A percentile compares a stretch with the other conserved stretches of the same genome.
phyloP scores from a whole-genome alignment of 2,329 filamentous ascomycete genomes.

The Hirsutella thompsonii region DNA sequence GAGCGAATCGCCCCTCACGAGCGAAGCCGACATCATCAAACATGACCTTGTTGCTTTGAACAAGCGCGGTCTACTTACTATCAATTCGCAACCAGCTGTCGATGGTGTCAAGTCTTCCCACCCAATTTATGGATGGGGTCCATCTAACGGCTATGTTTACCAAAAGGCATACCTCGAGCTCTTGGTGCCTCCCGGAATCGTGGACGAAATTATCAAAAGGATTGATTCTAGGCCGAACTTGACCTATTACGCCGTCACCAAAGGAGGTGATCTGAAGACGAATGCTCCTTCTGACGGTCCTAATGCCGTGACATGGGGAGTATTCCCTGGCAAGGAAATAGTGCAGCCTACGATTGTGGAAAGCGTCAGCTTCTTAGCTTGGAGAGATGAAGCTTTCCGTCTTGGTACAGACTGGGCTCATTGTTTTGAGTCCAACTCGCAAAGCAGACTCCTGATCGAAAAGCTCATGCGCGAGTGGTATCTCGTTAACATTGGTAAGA shows the following conservation, averaged over 20 bases:
- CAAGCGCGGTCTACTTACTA: conserved; percentile 74
- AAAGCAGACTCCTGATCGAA: conserved; percentile 69
- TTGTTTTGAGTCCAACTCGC: conserved; percentile 66
- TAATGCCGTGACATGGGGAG: conserved; percentile 98
- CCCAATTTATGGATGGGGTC: conserved; percentile 85
- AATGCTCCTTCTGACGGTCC: conserved; percentile 79
- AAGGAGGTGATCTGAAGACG: conserved; percentile 66
- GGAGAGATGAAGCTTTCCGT: conserved; percentile 95
- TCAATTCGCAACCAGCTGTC: conserved; percentile 95
- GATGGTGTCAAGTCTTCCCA: conserved; percentile 82
- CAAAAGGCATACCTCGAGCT: conserved; percentile 97
- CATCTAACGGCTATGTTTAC: conserved; percentile 90
- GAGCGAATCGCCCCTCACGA: conserved; percentile 81
- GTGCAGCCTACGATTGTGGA: conserved; percentile 99
- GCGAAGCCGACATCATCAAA: conserved; percentile 69
- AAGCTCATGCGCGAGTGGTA: conserved; percentile 84
- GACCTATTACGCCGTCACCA: conserved; percentile 90
- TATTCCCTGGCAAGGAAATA: conserved; percentile 97
- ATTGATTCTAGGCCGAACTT: conserved; percentile 69
- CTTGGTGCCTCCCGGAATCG: conserved; percentile 68
- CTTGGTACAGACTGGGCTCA: conserved; percentile 89
- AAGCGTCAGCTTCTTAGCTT: conserved; percentile 91
- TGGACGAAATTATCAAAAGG: conserved; percentile 62
- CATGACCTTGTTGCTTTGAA: conserved; percentile 71
- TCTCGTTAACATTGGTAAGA: conserved; percentile 83